Conservation (phyloP, 2,329 filamentous ascomycete genomes). For the Fusarium sp. region DNA sequence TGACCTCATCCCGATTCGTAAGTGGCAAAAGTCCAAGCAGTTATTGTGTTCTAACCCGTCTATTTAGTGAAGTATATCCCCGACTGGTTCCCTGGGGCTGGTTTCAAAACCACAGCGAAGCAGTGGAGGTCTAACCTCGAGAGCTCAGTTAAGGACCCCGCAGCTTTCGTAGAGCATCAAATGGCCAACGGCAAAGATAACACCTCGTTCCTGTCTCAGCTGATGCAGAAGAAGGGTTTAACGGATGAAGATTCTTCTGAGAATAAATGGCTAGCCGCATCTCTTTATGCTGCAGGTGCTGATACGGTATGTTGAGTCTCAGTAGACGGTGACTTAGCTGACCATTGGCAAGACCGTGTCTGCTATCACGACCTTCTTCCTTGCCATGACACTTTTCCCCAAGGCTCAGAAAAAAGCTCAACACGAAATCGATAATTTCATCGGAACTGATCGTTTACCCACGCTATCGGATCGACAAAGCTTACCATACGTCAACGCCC, state of each 20-base stretch:
- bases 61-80: constrained; percentile 7
- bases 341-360: constrained; percentile 13
- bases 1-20: constrained; percentile 14
- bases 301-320: constrained; percentile 15
- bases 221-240: not conserved
- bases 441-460: constrained; percentile 40
- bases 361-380: constrained; percentile 19
- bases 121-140: constrained; percentile 17
- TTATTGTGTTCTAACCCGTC: accelerated
- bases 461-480: constrained; percentile 30
- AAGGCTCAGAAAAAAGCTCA: constrained; percentile 18
- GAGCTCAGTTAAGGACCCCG: constrained; percentile 12
- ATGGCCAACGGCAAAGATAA: constrained; percentile 7
- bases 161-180: constrained; percentile 27
- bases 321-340: accelerated
- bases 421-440: constrained; percentile 21
- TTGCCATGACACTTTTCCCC: constrained; percentile 20
- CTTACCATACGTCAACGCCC: constrained; percentile 42
- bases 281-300: constrained; percentile 32
- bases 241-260: not conserved
- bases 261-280: constrained; percentile 30
- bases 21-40: accelerated
- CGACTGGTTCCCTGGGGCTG: constrained; percentile 19
- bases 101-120: constrained; percentile 10
- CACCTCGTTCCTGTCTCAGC: constrained; percentile 6